Evolutionary conservation across 805 yeast genomes (phyloP).

Genomic region (Ogataea glucozyma): DNA sequence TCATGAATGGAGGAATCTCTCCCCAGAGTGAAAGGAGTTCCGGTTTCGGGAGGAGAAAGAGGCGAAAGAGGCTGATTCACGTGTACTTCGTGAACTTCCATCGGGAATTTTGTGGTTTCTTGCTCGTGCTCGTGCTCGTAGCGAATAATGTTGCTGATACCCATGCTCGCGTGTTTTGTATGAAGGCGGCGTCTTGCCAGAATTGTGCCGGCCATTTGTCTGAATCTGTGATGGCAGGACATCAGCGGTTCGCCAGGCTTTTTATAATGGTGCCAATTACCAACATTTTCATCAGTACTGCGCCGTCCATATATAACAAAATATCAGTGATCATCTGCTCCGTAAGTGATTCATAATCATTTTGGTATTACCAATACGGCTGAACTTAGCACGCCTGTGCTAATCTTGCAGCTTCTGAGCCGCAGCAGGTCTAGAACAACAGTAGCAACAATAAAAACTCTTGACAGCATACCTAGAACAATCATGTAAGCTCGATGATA

Average conservation of each 20-base stretch:
- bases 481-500: conserved; percentile 12
- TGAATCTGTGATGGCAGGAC: background rate
- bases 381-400: background rate
- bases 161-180: conserved; percentile 20
- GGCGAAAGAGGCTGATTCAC: conserved; percentile 2
- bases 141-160: conserved; percentile 27
- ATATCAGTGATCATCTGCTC: background rate
- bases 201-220: background rate
- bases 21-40: conserved; percentile 44
- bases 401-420: conserved; percentile 1
- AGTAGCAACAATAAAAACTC: background rate
- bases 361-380: conserved; percentile 1
- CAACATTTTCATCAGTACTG: background rate
- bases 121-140: conserved; percentile 28
- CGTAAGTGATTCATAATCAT: conserved; percentile 7
- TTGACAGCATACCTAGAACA: conserved; percentile 7
- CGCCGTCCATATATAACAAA: conserved; percentile 1
- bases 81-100: conserved; percentile 2
- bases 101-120: conserved; percentile 1
- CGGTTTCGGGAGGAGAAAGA: conserved; percentile 8
- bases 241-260: conserved; percentile 1
- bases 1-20: conserved; percentile 51
- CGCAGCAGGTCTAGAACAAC: background rate
- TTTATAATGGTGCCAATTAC: background rate
- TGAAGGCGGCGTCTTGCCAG: conserved; percentile 1